Percentiles rank a stretch among this genome's conserved stretches.
Evolutionary conservation across 148 eudicot species (phyloP).

Genomic region (Cornus controversa): DNA sequence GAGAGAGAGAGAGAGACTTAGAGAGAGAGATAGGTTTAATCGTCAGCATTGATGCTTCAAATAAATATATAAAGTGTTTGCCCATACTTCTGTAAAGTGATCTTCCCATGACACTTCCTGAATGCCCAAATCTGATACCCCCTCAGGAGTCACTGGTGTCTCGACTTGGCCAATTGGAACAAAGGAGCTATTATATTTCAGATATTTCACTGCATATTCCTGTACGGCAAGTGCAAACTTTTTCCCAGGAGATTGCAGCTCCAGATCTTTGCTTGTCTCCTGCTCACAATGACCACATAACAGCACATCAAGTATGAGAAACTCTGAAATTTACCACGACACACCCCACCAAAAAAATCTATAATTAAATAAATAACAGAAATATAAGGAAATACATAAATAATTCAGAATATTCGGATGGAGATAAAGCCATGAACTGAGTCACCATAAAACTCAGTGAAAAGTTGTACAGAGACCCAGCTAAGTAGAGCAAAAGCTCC

Average conservation of each 20-base stretch:
- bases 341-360: neutral
- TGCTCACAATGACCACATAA: slow-evolving; percentile 20
- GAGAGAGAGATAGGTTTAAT: too few species aligned
- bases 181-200: slow-evolving; percentile 48
- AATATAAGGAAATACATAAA: neutral
- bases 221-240: slow-evolving; percentile 40
- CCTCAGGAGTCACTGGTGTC: slow-evolving; percentile 44
- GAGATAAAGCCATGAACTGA: too few species aligned
- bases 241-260: slow-evolving; percentile 32
- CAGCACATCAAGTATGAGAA: slow-evolving; percentile 3
- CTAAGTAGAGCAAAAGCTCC: too few species aligned
- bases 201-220: slow-evolving; percentile 70
- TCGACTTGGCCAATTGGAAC: slow-evolving; percentile 32
- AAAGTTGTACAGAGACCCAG: neutral
- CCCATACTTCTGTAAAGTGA: slow-evolving; percentile 66
- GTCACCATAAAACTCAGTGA: neutral
- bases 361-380: neutral
- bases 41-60: neutral
- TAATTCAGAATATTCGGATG: too few species aligned
- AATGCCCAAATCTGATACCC: slow-evolving; percentile 33
- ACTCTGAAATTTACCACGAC: slow-evolving; percentile 4
- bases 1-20: neutral
- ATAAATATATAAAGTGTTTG: neutral
- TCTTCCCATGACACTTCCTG: slow-evolving; percentile 57
- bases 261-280: slow-evolving; percentile 43